Conservation (phyloP, 2,329 filamentous ascomycete genomes). For the Cordyceps farinosa region DNA sequence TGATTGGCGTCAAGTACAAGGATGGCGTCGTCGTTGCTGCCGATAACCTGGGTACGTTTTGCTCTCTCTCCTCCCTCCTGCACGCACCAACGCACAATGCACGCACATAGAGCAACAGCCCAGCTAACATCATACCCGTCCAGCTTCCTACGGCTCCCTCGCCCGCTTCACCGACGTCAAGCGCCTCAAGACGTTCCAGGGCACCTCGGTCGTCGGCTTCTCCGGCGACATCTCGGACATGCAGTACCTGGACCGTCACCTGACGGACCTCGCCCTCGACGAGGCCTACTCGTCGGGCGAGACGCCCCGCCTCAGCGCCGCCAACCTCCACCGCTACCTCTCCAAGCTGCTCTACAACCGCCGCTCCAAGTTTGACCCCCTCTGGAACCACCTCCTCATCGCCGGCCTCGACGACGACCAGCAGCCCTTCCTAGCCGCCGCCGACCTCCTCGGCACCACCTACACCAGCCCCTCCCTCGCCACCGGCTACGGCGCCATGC, state of each 20-base stretch:
- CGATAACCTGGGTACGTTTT: conserved; percentile 79
- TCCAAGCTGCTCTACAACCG: conserved; percentile 94
- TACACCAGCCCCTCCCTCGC: conserved; percentile 85
- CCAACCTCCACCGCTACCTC: conserved; percentile 95
- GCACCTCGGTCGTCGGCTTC: conserved; percentile 82
- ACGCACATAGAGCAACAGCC: background rate
- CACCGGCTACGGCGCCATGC: conserved; percentile 88
- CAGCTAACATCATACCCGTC: background rate
- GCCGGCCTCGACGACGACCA: conserved; percentile 77
- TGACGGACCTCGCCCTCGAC: conserved; percentile 79
- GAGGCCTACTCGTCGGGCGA: conserved; percentile 68
- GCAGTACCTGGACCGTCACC: conserved; percentile 94
- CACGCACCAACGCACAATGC: background rate
- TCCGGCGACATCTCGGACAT: conserved; percentile 98
- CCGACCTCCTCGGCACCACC: conserved; percentile 89
- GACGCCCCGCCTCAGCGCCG: conserved; percentile 65
- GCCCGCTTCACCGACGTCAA: conserved; percentile 97
- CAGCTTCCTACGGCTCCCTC: conserved; percentile 95
- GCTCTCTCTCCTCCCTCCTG: background rate
- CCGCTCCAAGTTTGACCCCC: conserved; percentile 90
- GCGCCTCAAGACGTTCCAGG: conserved; percentile 85
- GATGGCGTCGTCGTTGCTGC: conserved; percentile 94
- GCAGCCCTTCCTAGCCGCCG: conserved; percentile 85
- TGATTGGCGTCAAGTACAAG: conserved; percentile 92
- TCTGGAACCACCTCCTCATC: conserved; percentile 95